phyloP scores from a whole-genome alignment of 768 basidiomycete species.

The Collybia sp. region DNA sequence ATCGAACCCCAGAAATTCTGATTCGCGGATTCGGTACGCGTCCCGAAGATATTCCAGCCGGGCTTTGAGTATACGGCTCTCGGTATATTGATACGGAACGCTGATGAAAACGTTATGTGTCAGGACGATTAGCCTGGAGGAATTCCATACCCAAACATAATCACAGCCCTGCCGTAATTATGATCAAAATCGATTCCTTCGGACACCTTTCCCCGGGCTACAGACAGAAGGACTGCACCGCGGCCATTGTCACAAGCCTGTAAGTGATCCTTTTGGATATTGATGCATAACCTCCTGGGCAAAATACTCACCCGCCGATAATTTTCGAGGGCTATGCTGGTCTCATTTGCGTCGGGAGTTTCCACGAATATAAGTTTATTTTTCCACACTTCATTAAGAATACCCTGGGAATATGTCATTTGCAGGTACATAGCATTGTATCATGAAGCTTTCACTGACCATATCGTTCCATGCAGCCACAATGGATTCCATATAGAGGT shows the following conservation, averaged over 20 bases:
- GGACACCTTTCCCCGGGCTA: conserved; percentile 97
- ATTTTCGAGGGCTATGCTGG: conserved; percentile 95
- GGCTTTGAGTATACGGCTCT: conserved; percentile 95
- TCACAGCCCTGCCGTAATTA: conserved; percentile 97
- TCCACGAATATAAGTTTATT: conserved; percentile 99
- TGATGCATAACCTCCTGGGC: neutral
- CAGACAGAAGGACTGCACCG: conserved; percentile 93
- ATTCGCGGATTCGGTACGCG: conserved; percentile 96
- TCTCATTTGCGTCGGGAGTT: conserved; percentile 98
- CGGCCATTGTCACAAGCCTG: conserved; percentile 98
- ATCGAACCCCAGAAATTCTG: conserved; percentile 98
- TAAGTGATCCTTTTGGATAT: conserved; percentile 4
- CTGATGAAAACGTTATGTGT: conserved; percentile 32
- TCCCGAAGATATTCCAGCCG: conserved; percentile 97
- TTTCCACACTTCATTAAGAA: conserved; percentile 99
- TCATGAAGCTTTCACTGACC: conserved; percentile 47
- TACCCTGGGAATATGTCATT: conserved; percentile 62
- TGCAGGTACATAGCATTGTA: neutral
- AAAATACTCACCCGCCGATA: conserved; percentile 71
- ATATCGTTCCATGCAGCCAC: conserved; percentile 99
- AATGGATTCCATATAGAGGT: conserved; percentile 99
- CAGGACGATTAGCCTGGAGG: neutral
- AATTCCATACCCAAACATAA: conserved; percentile 92
- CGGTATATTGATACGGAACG: conserved; percentile 97
- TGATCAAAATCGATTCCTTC: conserved; percentile 99